Conservation (phyloP, 2,329 filamentous ascomycete genomes). For the Pseudogymnoascus sp. region DNA sequence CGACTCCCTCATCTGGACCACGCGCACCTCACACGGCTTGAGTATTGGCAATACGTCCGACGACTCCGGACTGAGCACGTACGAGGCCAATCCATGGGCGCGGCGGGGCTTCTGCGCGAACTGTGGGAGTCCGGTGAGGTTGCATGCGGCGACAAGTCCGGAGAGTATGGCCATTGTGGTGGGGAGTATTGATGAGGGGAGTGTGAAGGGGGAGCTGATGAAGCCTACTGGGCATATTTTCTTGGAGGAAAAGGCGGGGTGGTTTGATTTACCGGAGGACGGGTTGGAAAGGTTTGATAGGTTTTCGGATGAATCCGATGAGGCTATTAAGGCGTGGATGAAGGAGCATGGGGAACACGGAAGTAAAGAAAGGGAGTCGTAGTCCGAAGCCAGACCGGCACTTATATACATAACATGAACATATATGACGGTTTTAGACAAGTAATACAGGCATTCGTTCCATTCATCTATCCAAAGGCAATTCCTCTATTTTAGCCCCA, state of each 20-base stretch:
- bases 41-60: neutral
- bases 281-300: constrained; percentile 25
- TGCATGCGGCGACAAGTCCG: constrained; percentile 32
- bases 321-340: constrained; percentile 23
- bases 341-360: constrained; percentile 7
- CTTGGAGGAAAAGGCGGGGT: constrained; percentile 33
- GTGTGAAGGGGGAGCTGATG: constrained; percentile 27
- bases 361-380: neutral
- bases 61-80: constrained; percentile 22
- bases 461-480: constrained; percentile 4
- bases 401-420: neutral
- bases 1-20: constrained; percentile 30
- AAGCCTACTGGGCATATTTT: constrained; percentile 37
- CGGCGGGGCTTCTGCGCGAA: constrained; percentile 37
- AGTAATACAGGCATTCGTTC: neutral
- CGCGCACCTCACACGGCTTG: constrained; percentile 12
- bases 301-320: constrained; percentile 21
- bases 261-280: constrained; percentile 34
- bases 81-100: constrained; percentile 32
- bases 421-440: neutral
- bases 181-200: constrained; percentile 36
- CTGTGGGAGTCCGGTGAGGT: constrained; percentile 40
- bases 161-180: constrained; percentile 31
- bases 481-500: constrained; percentile 7
- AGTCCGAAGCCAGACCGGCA: neutral